Conservation (phyloP, 441 rosid genomes). For the Erodium texanum region DNA sequence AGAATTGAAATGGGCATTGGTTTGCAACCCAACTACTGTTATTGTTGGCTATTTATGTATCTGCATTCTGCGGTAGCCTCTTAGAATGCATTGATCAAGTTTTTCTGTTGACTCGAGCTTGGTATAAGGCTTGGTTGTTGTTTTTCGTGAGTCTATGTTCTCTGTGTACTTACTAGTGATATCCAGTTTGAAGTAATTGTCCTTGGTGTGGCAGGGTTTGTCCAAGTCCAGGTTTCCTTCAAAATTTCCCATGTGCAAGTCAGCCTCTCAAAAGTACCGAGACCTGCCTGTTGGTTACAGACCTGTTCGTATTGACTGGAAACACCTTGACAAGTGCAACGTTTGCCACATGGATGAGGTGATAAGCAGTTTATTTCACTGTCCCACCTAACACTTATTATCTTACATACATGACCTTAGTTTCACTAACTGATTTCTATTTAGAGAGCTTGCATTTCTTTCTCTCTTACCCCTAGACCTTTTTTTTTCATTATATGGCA, state of each 20-base stretch:
- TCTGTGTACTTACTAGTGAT: background rate
- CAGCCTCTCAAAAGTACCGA: conserved; percentile 45
- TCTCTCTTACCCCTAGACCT: no score
- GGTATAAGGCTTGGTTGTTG: background rate
- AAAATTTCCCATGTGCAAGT: conserved; percentile 28
- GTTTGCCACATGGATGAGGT: conserved; percentile 99
- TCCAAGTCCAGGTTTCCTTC: conserved; percentile 1
- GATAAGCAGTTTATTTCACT: conserved; percentile 12
- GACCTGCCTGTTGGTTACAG: conserved; percentile 82
- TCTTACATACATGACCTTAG: conserved; percentile 55
- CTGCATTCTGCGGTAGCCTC: no score
- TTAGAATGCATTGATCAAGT: no score
- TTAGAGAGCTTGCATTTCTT: background rate
- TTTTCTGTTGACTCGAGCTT: no score
- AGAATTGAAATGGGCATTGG: no score
- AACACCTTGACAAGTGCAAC: conserved; percentile 96
- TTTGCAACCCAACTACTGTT: no score
- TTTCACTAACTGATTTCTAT: background rate
- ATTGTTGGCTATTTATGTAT: no score
- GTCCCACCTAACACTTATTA: background rate
- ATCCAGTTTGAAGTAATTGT: background rate
- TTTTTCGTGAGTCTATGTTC: background rate
- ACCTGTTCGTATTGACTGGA: conserved; percentile 97
- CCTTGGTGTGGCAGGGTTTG: background rate
- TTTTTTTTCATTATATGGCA: no score